Base-by-base conservation (phyloP, 116 monocot genomes). In the Papilionanthe hybrid region DNA sequence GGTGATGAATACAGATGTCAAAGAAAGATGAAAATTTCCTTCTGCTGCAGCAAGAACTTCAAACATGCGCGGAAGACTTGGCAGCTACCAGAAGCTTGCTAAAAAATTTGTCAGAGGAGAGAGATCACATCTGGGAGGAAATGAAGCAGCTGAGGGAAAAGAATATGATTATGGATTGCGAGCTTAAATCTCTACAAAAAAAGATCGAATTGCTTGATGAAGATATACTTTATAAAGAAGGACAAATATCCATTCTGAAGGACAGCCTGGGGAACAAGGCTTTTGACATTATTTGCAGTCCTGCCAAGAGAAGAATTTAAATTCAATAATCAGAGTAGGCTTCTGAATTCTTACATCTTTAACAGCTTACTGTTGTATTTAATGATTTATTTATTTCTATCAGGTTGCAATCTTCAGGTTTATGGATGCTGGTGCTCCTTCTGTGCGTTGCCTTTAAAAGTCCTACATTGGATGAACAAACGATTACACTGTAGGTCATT, bases 141-240 rank as follows among this genome's bases (percentile, higher is more conserved):
- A 84, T 88, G 55, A 89, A 88, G 48, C 66, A 55, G 18, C 83
- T 82, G 47, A 88, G 82, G 76, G 94, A 94, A 63, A 89, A 77
- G 50, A 86, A 83, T 27, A 90, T 90, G 84, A 79, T 85, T 27
- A 72, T 94, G 29, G 77, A 90, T 50, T 81, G 87, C 71, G 89
- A 94, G 77, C 77, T 87, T 72, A 27, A 58, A 47, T 83, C 76
- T n/a, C 80, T 91, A 68, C 85, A 85, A 42, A 94, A 91, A 72
- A 94, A 94, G 72, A 90, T 98, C 50, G 94, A 94, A 79, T 81
- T 75, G 25, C 91, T 98, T 78, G 92, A 98, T 45, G 98, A 98
- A 82, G 90, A 91, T 37, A 49, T 93, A 49, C 85, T 94, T 2
- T 32, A 87, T 7, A 94, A 93, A 79, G 98, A 98, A 66, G 98